Conservation (phyloP, 805 yeast species). For the Yarrowia osloensis region DNA sequence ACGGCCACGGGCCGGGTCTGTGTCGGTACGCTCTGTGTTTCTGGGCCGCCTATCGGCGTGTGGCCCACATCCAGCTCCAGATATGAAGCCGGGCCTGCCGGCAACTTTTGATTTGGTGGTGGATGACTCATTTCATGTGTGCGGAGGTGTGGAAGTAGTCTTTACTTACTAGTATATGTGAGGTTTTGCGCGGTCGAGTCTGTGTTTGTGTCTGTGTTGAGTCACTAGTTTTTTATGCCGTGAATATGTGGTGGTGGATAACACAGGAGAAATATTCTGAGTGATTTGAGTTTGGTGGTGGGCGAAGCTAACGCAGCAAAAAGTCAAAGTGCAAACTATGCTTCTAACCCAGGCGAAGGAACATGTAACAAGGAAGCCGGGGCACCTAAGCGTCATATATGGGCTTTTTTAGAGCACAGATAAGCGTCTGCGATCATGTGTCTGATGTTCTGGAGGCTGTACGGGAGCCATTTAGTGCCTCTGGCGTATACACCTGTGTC, state of each 20-base stretch:
- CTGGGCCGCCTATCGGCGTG: constrained; percentile 10
- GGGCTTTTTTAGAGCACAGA: background rate
- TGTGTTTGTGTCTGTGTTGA: background rate
- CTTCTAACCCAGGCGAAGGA: background rate
- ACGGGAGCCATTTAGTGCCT: background rate
- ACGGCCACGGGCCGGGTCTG: background rate
- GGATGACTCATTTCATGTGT: constrained; percentile 29
- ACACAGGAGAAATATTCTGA: constrained; percentile 22
- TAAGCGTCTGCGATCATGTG: background rate
- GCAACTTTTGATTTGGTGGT: constrained; percentile 26
- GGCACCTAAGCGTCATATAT: constrained; percentile 7
- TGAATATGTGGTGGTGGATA: constrained; percentile 26
- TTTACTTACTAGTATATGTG: constrained; percentile 17
- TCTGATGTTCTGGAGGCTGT: background rate
- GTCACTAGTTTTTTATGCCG: constrained; percentile 12
- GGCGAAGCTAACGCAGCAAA: constrained; percentile 26
- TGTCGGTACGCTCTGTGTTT: constrained; percentile 4
- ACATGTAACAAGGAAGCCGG: background rate
- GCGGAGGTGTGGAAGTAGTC: background rate
- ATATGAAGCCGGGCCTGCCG: constrained; percentile 30
- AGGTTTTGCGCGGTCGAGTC: background rate
- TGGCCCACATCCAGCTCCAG: constrained; percentile 27
- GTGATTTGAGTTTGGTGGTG: constrained; percentile 28
- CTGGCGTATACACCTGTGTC: background rate
- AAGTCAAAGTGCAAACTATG: constrained; percentile 3